Conservation (phyloP, 495 filamentous ascomycete species). For the Podospora conica region DNA sequence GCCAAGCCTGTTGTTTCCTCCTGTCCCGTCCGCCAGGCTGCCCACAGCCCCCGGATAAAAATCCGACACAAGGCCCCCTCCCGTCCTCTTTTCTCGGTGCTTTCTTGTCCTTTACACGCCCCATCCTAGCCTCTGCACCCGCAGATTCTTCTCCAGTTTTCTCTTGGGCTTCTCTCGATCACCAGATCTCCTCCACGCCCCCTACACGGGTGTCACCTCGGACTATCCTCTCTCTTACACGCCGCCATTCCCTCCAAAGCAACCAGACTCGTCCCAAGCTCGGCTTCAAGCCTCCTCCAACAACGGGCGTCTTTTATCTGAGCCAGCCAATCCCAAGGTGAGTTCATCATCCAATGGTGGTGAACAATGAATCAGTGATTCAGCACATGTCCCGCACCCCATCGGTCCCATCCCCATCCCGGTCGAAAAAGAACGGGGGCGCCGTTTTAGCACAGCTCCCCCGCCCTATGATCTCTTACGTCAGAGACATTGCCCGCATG, state of each 20-base stretch:
- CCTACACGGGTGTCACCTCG: neutral
- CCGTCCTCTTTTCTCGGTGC: neutral
- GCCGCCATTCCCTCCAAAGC: neutral
- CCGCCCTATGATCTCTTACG: neutral
- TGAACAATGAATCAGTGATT: neutral
- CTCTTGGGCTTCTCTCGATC: neutral
- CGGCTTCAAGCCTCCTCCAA: neutral
- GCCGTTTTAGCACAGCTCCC: neutral
- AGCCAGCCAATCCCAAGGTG: neutral
- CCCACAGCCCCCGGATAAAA: neutral
- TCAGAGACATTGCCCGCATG: neutral
- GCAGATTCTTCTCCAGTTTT: neutral
- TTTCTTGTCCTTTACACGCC: neutral
- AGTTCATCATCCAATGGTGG: neutral
- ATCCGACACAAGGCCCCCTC: neutral
- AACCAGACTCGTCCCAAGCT: too few species aligned
- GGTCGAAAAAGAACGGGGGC: neutral
- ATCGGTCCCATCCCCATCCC: neutral
- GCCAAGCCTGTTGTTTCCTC: neutral
- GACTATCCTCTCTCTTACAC: too few species aligned
- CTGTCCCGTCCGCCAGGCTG: neutral
- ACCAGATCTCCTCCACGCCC: neutral
- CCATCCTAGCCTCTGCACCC: neutral
- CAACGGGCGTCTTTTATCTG: neutral
- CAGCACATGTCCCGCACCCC: too few species aligned